Percentiles rank a stretch among this genome's conserved stretches.
Conservation (phyloP, 2,329 filamentous ascomycete genomes). For the Colletotrichum godetiae region DNA sequence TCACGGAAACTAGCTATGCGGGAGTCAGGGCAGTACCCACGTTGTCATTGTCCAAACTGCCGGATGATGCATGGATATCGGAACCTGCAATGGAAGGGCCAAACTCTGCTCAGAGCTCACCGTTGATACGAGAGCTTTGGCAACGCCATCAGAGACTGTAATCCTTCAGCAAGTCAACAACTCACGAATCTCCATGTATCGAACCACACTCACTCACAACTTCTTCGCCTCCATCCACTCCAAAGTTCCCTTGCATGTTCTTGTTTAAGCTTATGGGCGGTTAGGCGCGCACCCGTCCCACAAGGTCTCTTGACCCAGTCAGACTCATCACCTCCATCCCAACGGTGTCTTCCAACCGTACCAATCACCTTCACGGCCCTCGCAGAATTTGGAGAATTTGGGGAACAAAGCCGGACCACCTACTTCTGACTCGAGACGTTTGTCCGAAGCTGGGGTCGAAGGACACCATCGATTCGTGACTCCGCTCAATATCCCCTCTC, state of each 20-base stretch:
- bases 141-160: not conserved
- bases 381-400: constrained; percentile 25
- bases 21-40: constrained; percentile 1
- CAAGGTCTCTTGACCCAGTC: not conserved
- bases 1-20: constrained; percentile 3
- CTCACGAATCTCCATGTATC: not conserved
- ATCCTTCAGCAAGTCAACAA: not conserved
- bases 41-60: constrained; percentile 11
- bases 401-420: constrained; percentile 18
- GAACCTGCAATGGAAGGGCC: not conserved
- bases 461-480: constrained; percentile 15
- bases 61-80: not conserved
- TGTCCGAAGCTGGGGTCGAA: constrained; percentile 8
- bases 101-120: constrained; percentile 9
- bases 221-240: not conserved
- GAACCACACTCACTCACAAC: not conserved
- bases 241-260: constrained; percentile 13
- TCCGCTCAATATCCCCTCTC: constrained; percentile 14
- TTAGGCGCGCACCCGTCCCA: constrained; percentile 30
- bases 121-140: not conserved
- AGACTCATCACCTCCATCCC: not conserved
- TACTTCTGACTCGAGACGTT: constrained; percentile 23
- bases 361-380: constrained; percentile 25
- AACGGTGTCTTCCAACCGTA: constrained; percentile 21
- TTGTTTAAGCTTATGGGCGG: constrained; percentile 33